Evolutionary conservation across 2,329 filamentous ascomycete species (phyloP), one percentile per base, ranked within the genome.

Genomic region (Xylaria hypoxylon): DNA sequence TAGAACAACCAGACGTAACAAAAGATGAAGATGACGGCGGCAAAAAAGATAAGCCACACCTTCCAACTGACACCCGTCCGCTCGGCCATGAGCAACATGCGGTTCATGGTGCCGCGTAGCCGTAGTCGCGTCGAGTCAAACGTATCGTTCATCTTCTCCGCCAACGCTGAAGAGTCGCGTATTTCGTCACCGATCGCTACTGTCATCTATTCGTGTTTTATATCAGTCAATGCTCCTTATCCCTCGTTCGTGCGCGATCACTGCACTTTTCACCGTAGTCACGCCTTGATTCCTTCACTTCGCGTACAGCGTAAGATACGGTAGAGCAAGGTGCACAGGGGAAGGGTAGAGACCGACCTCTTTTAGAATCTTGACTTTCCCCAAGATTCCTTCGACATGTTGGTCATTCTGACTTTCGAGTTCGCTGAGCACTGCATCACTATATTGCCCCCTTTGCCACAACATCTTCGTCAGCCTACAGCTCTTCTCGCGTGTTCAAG

Each of bases 41-140:
- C 85, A 78, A 99, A 97, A 81, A 99, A 99, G 48, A 84, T 85
- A 58, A 97, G 79, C 96, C 96, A 99, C 64, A 94, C 92, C 80
- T 88, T 95, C 96, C 96, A 99, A 75, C 94, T 91, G 10, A 99
- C 90, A n/a, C 96, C 96, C 2, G 94, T 97, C 74, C 89, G 86
- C 82, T 98, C 88, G 4, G 96, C 96, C 96, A 99, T 99, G 60
- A 95, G 78, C 71, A 98, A 81, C 96, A 99, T 99, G 65, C 94
- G 86, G 78, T 93, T 97, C 96, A 99, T 98, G 19, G 96, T 98
- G 60, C 95, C 94, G 50, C 90, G 87, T 68, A 99, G 83, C 70
- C 92, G 88, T 59, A 94, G 81, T 38, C 94, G 85, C 59, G 95
- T 96, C 74, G 87, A 89, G 78, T 98, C 95, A 77, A 98, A 99